These are phyloP conservation scores for Peronospora destructor DNA, from an alignment of 352 stramenopile genomes.

Conservation along the genomic window DNA sequence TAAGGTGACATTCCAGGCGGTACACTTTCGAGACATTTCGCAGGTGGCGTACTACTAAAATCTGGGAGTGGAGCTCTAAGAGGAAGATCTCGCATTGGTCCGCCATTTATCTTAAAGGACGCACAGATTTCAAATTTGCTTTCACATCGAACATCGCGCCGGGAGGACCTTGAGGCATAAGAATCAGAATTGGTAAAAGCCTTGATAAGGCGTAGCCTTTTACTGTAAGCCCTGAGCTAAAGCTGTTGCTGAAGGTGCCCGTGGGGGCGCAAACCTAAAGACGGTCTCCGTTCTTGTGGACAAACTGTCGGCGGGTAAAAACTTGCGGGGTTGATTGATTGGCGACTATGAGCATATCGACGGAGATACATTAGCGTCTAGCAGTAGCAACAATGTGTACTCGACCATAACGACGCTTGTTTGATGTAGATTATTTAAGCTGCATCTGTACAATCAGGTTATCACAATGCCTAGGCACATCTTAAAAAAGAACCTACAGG, in stretches of 20 bases:
- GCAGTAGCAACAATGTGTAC: conserved; percentile 16
- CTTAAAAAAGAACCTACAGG: conserved; percentile 8
- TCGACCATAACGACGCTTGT: conserved; percentile 25
- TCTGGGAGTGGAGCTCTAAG: conserved; percentile 8
- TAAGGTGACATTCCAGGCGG: conserved; percentile 34
- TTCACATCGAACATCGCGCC: conserved; percentile 11
- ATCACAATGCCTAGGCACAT: not conserved
- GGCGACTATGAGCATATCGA: conserved; percentile 11
- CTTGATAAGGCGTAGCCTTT: conserved; percentile 16
- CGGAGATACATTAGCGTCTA: not conserved
- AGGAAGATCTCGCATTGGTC: conserved; percentile 15
- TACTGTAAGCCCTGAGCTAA: conserved; percentile 24
- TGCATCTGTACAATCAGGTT: no score
- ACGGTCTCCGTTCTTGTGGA: conserved; percentile 46
- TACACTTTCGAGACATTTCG: conserved; percentile 19
- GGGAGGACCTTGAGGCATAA: conserved; percentile 1
- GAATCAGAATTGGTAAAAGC: not conserved
- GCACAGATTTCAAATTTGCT: not conserved
- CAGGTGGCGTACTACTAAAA: conserved; percentile 5
- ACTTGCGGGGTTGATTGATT: conserved; percentile 32
- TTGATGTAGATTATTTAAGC: no score
- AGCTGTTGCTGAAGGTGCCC: conserved; percentile 9
- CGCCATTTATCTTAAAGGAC: conserved; percentile 5
- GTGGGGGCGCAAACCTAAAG: conserved; percentile 38
- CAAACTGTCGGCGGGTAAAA: conserved; percentile 41